These are phyloP conservation scores for Ogataea sp. DNA, from an alignment of 805 yeast genomes.

Conservation along the genomic window DNA sequence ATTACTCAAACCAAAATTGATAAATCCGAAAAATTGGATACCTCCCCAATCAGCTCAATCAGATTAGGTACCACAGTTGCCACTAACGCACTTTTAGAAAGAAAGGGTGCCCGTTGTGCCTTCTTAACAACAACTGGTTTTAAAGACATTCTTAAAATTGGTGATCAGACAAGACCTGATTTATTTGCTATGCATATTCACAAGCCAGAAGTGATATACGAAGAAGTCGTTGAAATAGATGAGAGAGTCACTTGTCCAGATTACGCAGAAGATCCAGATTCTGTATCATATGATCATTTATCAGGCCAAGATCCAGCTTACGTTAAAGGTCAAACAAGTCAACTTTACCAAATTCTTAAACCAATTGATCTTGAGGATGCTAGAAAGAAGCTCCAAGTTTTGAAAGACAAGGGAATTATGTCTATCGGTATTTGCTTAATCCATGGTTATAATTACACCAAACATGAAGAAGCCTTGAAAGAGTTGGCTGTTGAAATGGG, in stretches of 20 bases:
- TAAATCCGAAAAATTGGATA: slow-evolving; percentile 41
- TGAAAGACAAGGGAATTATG: slow-evolving; percentile 19
- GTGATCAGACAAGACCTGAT: slow-evolving; percentile 87
- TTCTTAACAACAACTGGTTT: slow-evolving; percentile 84
- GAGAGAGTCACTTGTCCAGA: slow-evolving; percentile 85
- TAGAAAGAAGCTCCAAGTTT: slow-evolving; percentile 15
- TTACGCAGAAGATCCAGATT: slow-evolving; percentile 65
- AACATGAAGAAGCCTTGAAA: slow-evolving; percentile 27
- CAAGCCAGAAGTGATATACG: slow-evolving; percentile 66
- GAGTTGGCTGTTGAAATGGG: slow-evolving; percentile 36
- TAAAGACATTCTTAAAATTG: slow-evolving; percentile 72
- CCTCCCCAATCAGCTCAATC: slow-evolving; percentile 48
- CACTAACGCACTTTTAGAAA: slow-evolving; percentile 78
- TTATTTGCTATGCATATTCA: slow-evolving; percentile 76
- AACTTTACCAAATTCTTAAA: slow-evolving; percentile 28
- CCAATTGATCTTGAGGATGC: slow-evolving; percentile 22
- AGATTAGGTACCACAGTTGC: slow-evolving; percentile 88
- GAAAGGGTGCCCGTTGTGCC: slow-evolving; percentile 87
- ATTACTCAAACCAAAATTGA: slow-evolving; percentile 42
- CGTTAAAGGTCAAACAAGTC: slow-evolving; percentile 31
- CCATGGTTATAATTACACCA: slow-evolving; percentile 29
- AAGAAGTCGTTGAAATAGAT: slow-evolving; percentile 73
- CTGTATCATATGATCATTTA: slow-evolving; percentile 27
- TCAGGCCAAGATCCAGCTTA: slow-evolving; percentile 14
- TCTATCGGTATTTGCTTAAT: slow-evolving; percentile 28